Evolutionary conservation across 208 protist genomes (phyloP), one percentile per base, ranked within the genome.

Genomic region (Leishmania mexicana): DNA sequence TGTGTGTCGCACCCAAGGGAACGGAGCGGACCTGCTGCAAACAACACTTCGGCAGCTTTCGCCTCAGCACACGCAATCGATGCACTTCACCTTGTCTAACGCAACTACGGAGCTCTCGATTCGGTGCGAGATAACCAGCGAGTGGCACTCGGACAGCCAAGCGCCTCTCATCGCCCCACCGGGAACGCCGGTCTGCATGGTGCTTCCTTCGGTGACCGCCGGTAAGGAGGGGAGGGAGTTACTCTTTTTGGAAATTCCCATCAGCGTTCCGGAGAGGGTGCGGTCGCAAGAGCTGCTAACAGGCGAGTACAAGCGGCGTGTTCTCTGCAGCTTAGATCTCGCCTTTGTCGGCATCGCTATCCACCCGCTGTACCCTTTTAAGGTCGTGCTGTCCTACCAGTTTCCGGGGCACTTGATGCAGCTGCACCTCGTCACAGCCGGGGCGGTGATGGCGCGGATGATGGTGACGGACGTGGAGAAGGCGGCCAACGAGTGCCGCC

Each of bases 101-200:
- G 0, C 77, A 49, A 76, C 83, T 5, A 54, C 65, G 13, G 58
- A 45, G 5, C 73, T 85, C 8, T 82, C 83, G 3, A 67, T 70
- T 4, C 77, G 84, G 58, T 91, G 88, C 76, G 90, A 94, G 80
- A 75, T 94, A 68, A 81, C 87, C 0, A 86, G 85, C n/a, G 86
- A 86, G 58, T 85, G 81, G 45, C 78, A 87, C 75, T 31, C 67
- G 5, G 74, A 81, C 70, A 35, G 54, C 38, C 53, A 67, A 17
- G 70, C 73, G 31, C 53, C 78, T 13, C 73, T 75, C 53, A 86
- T 79, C 45, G 81, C 75, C 0, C 80, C 85, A 40, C 78, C 83
- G 5, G 90, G 90, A 42, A 89, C 86, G 6, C 68, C 87, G 60
- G 78, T 94, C 78, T 87, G 87, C 47, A 76, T 92, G 49, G 76